Evolutionary conservation across 2,329 filamentous ascomycete genomes (phyloP), one percentile per base, ranked within the genome.

Genomic region (Alternaria infectoria): DNA sequence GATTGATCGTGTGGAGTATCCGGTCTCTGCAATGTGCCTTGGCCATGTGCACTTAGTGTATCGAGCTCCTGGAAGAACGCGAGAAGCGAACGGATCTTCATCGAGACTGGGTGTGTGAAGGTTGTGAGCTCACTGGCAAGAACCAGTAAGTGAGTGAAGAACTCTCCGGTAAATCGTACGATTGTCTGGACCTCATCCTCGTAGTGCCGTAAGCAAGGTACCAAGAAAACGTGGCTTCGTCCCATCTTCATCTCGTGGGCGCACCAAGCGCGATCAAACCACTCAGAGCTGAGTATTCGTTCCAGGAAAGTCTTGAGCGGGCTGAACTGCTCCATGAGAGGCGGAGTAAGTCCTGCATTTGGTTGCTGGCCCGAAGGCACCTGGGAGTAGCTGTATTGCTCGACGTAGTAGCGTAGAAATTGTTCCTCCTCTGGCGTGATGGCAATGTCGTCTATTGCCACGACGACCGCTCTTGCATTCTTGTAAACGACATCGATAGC

Each of bases 241-340:
- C 77, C 80, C 49, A 82, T 70, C 25, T 76, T 70, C 79, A 83
- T 81, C 69, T 83, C 82, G 61, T 82, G 80, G 51, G 77, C 69
- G 60, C 82, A 83, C 81, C 81, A 83, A 10, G 82, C 82, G 44
- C 82, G 73, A 52, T 78, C 77, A 65, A 83, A 83, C 80, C 80
- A 83, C 3, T 76, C 77, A 11, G 81, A 83, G 32, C 71, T 72
- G 19, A 83, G 66, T 7, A 83, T 60, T 62, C 74, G 80, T 71
- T 70, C 77, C 61, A 71, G 74, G 59, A 72, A 81, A 45, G 70
- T 67, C 43, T 62, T 61, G 36, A 78, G 66, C 1, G 66, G 25
- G 17, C 66, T 57, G 13, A 73, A 67, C 32, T 70, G 68, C 26
- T 72, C 69, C 75, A 79, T 76, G 40, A 76, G 69, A 15, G 77